These are phyloP conservation scores for Ogataea methanolica DNA, from an alignment of 805 yeast species.

Conservation along the genomic window DNA sequence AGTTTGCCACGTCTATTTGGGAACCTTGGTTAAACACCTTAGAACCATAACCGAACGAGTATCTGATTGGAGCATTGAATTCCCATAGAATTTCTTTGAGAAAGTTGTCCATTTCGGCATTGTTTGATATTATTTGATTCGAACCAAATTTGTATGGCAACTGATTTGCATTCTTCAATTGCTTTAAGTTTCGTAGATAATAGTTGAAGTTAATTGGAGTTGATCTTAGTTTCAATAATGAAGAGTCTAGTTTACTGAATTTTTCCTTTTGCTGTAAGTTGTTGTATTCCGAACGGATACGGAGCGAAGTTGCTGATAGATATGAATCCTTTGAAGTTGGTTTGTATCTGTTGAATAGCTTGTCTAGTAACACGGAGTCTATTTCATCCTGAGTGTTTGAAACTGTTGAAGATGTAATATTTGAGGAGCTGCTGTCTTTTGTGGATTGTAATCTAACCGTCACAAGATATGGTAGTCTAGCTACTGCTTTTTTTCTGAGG, in stretches of 20 bases:
- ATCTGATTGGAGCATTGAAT: slow-evolving; percentile 69
- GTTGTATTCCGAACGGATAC: slow-evolving; percentile 13
- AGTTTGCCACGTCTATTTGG: slow-evolving; percentile 31
- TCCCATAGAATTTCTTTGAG: slow-evolving; percentile 46
- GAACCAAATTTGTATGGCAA: slow-evolving; percentile 55
- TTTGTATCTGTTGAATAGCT: slow-evolving; percentile 26
- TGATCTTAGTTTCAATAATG: slow-evolving; percentile 24
- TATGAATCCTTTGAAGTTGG: slow-evolving; percentile 10
- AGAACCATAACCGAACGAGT: slow-evolving; percentile 91
- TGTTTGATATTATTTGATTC: slow-evolving; percentile 52
- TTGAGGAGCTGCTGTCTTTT: not conserved
- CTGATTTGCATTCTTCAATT: slow-evolving; percentile 32
- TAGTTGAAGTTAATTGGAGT: slow-evolving; percentile 33
- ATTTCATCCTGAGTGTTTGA: slow-evolving; percentile 12
- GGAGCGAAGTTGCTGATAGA: slow-evolving; percentile 14
- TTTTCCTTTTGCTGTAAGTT: slow-evolving; percentile 21
- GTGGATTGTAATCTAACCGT: not conserved
- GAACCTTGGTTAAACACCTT: slow-evolving; percentile 80
- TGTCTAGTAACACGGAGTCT: slow-evolving; percentile 26
- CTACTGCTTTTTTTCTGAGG: no score
- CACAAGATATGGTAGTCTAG: no score
- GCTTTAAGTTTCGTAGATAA: slow-evolving; percentile 28
- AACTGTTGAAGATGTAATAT: slow-evolving; percentile 1
- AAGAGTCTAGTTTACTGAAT: slow-evolving; percentile 24
- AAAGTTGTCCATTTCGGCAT: slow-evolving; percentile 35